Evolutionary conservation across 106 monocot species (phyloP).

Genomic region (Dioscorea dumetorum): DNA sequence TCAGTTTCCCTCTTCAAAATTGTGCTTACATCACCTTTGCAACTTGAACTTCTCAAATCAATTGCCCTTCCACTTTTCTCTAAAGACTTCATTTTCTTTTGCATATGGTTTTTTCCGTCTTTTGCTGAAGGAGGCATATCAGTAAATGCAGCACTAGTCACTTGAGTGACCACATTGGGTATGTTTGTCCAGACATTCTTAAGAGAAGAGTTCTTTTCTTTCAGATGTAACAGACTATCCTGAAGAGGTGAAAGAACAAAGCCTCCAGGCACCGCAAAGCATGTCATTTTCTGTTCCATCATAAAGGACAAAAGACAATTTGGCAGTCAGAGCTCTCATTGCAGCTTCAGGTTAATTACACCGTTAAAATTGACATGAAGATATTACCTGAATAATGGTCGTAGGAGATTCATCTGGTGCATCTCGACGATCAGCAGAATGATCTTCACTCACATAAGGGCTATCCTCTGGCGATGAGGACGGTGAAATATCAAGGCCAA

Average conservation of each 20-base stretch:
- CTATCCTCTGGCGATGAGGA: constrained; percentile 62
- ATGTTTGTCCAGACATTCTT: constrained; percentile 17
- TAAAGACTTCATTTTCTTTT: constrained; percentile 21
- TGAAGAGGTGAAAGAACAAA: constrained; percentile 63
- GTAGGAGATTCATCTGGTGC: constrained; percentile 54
- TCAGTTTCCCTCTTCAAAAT: constrained; percentile 27
- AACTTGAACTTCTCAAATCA: constrained; percentile 16
- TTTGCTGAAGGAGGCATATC: constrained; percentile 2
- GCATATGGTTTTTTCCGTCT: constrained; percentile 11
- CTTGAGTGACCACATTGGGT: constrained; percentile 1
- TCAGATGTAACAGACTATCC: constrained; percentile 32
- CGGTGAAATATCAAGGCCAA: constrained; percentile 79
- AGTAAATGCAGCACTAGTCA: constrained; percentile 1
- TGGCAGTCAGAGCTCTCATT: no score
- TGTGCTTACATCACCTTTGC: constrained; percentile 14
- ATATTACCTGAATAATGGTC: constrained; percentile 55
- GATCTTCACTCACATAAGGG: constrained; percentile 30
- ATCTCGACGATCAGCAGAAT: constrained; percentile 24
- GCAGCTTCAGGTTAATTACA: no score
- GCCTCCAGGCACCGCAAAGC: constrained; percentile 47
- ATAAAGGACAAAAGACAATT: constrained; percentile 9
- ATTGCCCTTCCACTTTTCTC: constrained; percentile 15
- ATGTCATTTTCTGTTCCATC: constrained; percentile 61
- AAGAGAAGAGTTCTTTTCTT: constrained; percentile 19
- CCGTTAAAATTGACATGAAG: background rate